Conservation (phyloP, 1,284 basidiomycete species). For the Puccinia hordei region DNA sequence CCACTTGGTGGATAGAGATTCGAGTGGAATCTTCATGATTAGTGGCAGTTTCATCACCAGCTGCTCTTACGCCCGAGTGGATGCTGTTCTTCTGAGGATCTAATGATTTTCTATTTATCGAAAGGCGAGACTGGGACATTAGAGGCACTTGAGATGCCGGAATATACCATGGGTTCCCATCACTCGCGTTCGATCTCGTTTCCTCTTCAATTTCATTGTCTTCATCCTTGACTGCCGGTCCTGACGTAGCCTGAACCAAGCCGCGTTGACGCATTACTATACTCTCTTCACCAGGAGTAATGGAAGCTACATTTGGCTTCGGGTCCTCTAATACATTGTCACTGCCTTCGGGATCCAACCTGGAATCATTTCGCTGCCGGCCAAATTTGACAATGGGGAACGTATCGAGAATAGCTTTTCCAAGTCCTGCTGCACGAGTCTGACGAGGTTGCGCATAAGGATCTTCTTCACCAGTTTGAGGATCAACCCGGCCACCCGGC, state of each 20-base stretch:
- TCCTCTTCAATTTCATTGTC: background rate
- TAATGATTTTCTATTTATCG: background rate
- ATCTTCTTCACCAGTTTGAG: slow-evolving; percentile 58
- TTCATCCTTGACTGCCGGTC: slow-evolving; percentile 12
- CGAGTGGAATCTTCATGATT: background rate
- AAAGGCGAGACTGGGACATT: background rate
- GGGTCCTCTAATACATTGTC: slow-evolving; percentile 3
- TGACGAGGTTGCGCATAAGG: slow-evolving; percentile 62
- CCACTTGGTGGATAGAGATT: background rate
- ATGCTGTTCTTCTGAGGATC: background rate
- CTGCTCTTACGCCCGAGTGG: background rate
- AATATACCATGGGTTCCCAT: background rate
- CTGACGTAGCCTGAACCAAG: background rate
- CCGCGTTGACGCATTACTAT: slow-evolving; percentile 8
- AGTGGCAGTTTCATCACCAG: background rate
- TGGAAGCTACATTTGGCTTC: background rate
- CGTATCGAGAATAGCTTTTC: slow-evolving; percentile 85
- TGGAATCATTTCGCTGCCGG: slow-evolving; percentile 50
- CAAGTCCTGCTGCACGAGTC: slow-evolving; percentile 75
- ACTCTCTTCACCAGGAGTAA: slow-evolving; percentile 14
- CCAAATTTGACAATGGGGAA: slow-evolving; percentile 89
- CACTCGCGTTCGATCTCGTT: background rate
- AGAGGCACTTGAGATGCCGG: slow-evolving; percentile 7
- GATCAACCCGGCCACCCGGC: slow-evolving; percentile 53
- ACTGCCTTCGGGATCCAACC: slow-evolving; percentile 25